phyloP scores from a whole-genome alignment of 352 stramenopile species.

The Globisporangium nodosum region DNA sequence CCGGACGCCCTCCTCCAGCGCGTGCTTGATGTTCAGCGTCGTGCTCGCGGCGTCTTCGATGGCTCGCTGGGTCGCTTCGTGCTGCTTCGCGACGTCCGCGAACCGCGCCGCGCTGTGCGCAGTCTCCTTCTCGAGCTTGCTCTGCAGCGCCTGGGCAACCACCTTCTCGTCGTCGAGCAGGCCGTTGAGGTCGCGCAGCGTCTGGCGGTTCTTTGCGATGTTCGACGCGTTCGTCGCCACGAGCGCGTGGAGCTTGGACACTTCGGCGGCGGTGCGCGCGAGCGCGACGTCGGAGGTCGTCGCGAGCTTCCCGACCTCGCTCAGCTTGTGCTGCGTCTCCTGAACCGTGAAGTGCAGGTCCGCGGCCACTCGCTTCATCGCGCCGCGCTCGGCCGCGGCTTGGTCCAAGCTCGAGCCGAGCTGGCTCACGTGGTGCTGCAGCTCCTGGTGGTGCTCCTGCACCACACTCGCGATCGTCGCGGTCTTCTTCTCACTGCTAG shows the following conservation, averaged over 20 bases:
- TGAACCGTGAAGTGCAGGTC: constrained; percentile 38
- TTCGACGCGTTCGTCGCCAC: constrained; percentile 30
- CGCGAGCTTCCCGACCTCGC: constrained; percentile 35
- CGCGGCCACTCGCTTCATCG: constrained; percentile 27
- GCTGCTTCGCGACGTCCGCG: constrained; percentile 17
- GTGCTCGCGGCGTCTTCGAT: constrained; percentile 20
- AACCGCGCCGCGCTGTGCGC: constrained; percentile 19
- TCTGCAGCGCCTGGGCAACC: constrained; percentile 17
- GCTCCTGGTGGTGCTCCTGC: constrained; percentile 42
- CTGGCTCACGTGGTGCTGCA: constrained; percentile 21
- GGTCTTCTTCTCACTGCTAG: constrained; percentile 41
- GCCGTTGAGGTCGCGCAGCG: constrained; percentile 25
- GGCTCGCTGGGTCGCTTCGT: constrained; percentile 23
- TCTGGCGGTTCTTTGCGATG: constrained; percentile 39
- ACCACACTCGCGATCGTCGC: constrained; percentile 21
- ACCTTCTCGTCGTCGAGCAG: constrained; percentile 31
- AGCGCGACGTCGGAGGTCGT: constrained; percentile 36
- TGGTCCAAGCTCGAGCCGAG: constrained; percentile 24
- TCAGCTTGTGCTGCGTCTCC: constrained; percentile 43
- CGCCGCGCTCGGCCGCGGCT: constrained; percentile 26
- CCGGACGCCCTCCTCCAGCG: constrained; percentile 34
- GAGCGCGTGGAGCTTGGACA: constrained; percentile 43
- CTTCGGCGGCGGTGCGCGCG: constrained; percentile 32
- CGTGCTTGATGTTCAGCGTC: constrained; percentile 21
- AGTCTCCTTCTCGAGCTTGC: constrained; percentile 28